Evolutionary conservation across 805 yeast species (phyloP), one percentile per base, ranked within the genome.

Genomic region (Saccharomycopsis fibuligera): DNA sequence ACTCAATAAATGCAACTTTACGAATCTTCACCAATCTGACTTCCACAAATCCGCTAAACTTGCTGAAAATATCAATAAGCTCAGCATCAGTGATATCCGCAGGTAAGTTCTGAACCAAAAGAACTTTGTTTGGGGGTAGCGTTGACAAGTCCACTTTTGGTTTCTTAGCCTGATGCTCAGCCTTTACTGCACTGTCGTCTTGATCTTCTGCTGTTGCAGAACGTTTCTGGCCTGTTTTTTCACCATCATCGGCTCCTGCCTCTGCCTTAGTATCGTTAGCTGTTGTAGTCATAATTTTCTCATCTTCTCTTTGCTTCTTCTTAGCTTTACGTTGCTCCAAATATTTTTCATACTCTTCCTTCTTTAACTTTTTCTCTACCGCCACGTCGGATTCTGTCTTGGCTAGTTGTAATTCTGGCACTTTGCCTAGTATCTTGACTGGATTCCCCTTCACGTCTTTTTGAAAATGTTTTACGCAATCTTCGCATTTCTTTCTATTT

Each of bases 1-100:
- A 91, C 57, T 91, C 97, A 2, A 91, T 74, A 63, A 91, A 84
- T 9, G 93, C 95, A 41, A 91, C 75, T 35, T 76, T 76, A 39
- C 87, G 73, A 4, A 81, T 76, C 2, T 74, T 70, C 24, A 91
- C 88, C 33, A 79, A 65, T 46, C 95, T 76, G 1, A 82, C 68
- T 55, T 82, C 86, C 10, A 76, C 64, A 54, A 83, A 83, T 0
- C 96, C 96, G 1, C 69, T 65, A 53, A 59, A 74, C 3, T 61
- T 58, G 2, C 66, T 69, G 60, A 87, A 89, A 0, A 70, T 54
- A 0, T 57, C 64, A 10, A 22, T 27, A 5, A 89, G 63, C 3
- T 66, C 68, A 0, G 67, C 70, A 12, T 63, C 57, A 1, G 73
- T 60, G 2, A 69, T 59, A 14, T 62, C 71, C 2, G 59, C 58